Base-by-base conservation (phyloP, 441 rosid genomes). In the Biscutella laevigata region DNA sequence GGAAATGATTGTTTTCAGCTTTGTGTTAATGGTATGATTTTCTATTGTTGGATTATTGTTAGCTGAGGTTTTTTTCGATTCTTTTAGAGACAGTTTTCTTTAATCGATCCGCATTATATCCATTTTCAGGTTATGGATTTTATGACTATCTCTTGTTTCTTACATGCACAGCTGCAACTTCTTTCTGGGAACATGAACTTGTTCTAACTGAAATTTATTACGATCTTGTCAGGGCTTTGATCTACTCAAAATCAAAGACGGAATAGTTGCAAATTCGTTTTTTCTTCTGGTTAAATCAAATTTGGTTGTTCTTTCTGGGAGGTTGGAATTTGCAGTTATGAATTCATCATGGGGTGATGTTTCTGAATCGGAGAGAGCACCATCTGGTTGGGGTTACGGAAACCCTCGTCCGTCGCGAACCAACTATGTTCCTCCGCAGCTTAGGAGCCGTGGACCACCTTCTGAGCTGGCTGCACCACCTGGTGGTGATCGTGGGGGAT, bases 391-490 rank as follows among this genome's bases (percentile, higher is more conserved):
- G 75, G 52, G 52, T 41, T 76, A 74, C 37, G 69, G 65, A 34
- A 56, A 73, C 59, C 45, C 83, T 9, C 65, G 73, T 12, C 67
- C 81, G 16, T 17, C 63, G 11, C 75, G 79, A 35, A 6, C 74
- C 27, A 22, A 82, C 11, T 89, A 89, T 42, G 74, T 88, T 26
- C 95, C 97, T 60, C 97, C 97, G 0, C 97, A 83, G 64, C 86
- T 86, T n/a, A 77, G 97, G 20, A 81, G 70, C 59, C 80, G 75
- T 9, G 49, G 47, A 4, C 62, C 71, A 0, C 54, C 81, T 3
- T 69, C 82, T 0, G 88, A 75, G 7, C 60, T 74, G 4, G 72
- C 86, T 24, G 78, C 80, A 61, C 64, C 73, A 11, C 55, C 73
- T n/a, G 70, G 68, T 10, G 44, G 46, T 59, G 88, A 70, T 4